These are phyloP conservation scores for Diphasiastrum complanatum DNA, from an alignment of 83 land plant species.

Conservation along the genomic window DNA sequence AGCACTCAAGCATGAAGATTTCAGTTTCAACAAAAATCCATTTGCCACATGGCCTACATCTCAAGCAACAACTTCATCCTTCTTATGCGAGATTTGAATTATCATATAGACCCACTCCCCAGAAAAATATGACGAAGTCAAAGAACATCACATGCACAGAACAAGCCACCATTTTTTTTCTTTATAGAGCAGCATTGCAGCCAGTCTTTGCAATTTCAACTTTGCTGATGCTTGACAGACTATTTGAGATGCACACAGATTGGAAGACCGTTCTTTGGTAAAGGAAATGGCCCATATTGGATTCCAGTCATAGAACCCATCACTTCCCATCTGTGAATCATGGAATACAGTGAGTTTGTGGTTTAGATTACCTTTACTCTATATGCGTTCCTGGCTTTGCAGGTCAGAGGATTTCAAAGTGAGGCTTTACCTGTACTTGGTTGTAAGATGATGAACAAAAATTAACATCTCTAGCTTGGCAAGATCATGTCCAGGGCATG, in stretches of 20 bases:
- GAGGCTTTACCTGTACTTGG: constrained; percentile 58
- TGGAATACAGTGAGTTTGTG: neutral
- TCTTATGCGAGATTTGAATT: too few relatives aligned
- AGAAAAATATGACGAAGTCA: too few relatives aligned
- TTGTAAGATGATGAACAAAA: constrained; percentile 73
- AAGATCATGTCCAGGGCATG: constrained; percentile 84
- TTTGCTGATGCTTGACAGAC: neutral
- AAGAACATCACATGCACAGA: too few relatives aligned
- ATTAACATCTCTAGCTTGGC: constrained; percentile 80
- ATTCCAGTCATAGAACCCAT: constrained; percentile 46
- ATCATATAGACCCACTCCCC: too few relatives aligned
- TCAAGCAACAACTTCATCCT: too few relatives aligned
- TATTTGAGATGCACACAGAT: constrained; percentile 31
- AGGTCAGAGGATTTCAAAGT: neutral
- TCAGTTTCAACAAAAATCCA: too few relatives aligned
- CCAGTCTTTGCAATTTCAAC: too few relatives aligned
- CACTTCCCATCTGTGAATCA: constrained; percentile 47
- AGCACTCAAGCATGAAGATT: too few relatives aligned
- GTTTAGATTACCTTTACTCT: too few relatives aligned
- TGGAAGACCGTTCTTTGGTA: constrained; percentile 66
- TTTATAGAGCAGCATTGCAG: too few relatives aligned
- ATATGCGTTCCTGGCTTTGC: neutral
- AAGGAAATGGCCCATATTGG: constrained; percentile 64
- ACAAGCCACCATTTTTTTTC: too few relatives aligned
- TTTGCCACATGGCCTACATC: too few relatives aligned